Conservation (phyloP, 2,329 filamentous ascomycete species). For the Colletotrichum paranaense region DNA sequence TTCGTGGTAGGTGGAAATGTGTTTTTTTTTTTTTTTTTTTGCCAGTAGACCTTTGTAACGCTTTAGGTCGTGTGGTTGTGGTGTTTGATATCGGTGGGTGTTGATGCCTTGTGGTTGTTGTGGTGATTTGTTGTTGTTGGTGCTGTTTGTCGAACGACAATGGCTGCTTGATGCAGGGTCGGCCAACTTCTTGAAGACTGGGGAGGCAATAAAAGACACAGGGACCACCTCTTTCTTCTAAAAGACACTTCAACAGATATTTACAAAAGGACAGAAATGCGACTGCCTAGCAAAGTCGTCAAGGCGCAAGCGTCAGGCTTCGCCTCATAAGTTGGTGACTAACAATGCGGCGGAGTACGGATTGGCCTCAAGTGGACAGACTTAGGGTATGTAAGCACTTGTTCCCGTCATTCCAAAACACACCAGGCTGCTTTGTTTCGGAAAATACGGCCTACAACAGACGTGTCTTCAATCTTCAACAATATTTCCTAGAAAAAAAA, state of each 20-base stretch:
- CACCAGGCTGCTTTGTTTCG: neutral
- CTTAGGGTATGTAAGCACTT: neutral
- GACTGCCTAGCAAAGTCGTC: neutral
- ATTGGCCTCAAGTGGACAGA: neutral
- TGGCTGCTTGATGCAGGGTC: neutral
- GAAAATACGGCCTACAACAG: neutral
- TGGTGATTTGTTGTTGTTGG: neutral
- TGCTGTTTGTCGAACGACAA: neutral
- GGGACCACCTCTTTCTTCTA: neutral
- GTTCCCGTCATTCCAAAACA: neutral
- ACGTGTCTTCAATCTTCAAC: neutral
- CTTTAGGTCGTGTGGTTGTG: neutral
- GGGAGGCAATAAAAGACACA: neutral
- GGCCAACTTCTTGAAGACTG: neutral
- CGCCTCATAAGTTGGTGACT: neutral
- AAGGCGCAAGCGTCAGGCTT: neutral
- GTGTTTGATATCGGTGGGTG: neutral
- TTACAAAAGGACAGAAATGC: neutral
- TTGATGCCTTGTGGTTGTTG: neutral
- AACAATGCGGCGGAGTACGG: neutral
- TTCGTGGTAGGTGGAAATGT: too few species aligned
- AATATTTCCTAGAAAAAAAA: neutral
- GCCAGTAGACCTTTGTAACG: neutral
- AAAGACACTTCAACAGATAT: neutral
- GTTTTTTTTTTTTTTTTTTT: too few species aligned